phyloP scores from a whole-genome alignment of 306 rosid species.

The Astragalus glycyphyllos region DNA sequence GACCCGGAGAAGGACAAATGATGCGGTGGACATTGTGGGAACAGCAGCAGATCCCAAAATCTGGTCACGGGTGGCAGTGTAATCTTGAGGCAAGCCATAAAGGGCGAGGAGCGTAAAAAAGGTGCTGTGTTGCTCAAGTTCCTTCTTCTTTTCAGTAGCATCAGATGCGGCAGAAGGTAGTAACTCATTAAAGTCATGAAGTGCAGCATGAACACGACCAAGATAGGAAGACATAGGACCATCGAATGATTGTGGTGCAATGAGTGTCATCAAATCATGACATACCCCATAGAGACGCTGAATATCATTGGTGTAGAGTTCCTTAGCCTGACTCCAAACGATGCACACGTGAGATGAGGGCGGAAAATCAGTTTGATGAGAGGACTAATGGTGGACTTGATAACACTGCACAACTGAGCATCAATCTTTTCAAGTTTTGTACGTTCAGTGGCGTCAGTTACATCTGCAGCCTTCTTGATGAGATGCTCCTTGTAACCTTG shows the following conservation, averaged over 20 bases:
- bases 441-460: too few species aligned
- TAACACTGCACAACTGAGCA: too few species aligned
- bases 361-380: background rate
- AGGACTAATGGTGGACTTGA: background rate
- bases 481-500: too few species aligned
- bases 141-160: background rate
- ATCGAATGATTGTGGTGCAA: background rate
- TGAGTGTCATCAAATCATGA: background rate
- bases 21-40: too few species aligned
- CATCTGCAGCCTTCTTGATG: too few species aligned
- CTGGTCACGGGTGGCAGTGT: too few species aligned
- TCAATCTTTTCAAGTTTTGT: too few species aligned
- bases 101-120: too few species aligned
- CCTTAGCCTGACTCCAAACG: constrained; percentile 4
- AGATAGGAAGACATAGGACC: background rate
- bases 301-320: background rate
- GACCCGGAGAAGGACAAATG: too few species aligned
- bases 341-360: background rate
- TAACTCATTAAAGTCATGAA: background rate
- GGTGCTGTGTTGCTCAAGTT: too few species aligned
- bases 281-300: background rate
- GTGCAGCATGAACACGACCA: background rate
- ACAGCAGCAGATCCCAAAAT: too few species aligned
- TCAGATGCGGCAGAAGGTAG: background rate
- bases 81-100: too few species aligned